Percentiles rank a stretch among this genome's conserved stretches.
These are phyloP conservation scores for Artemisia annua DNA, from an alignment of 129 eudicot genomes.

Conservation along the genomic window DNA sequence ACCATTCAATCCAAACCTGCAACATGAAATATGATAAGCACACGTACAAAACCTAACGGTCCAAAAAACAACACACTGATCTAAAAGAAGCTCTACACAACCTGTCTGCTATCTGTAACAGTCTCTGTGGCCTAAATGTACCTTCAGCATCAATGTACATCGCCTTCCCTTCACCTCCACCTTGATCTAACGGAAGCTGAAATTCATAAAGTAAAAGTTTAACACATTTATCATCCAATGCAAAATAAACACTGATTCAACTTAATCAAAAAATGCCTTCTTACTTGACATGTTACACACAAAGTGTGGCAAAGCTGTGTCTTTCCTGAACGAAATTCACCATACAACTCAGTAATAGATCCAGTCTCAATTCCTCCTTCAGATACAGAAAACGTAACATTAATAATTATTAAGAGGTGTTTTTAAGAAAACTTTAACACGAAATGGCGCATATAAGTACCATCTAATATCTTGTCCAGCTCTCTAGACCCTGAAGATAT, in stretches of 20 bases:
- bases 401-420: not conserved
- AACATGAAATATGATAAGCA: conserved; percentile 5
- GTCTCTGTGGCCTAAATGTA: conserved; percentile 95
- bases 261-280: not conserved
- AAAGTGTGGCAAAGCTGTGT: conserved; percentile 96
- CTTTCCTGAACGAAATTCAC: conserved; percentile 95
- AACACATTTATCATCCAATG: not conserved
- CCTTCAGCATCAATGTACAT: conserved; percentile 99
- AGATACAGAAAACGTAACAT: not conserved
- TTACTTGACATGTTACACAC: conserved; percentile 93
- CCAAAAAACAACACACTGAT: not conserved
- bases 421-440: not conserved
- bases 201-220: not conserved
- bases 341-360: conserved; percentile 87
- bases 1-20: conserved; percentile 89
- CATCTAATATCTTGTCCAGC: conserved; percentile 90
- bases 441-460: conserved; percentile 19
- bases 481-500: conserved; percentile 91
- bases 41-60: not conserved
- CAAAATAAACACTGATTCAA: not conserved
- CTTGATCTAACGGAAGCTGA: conserved; percentile 96
- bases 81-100: conserved; percentile 16
- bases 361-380: conserved; percentile 94
- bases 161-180: conserved; percentile 99
- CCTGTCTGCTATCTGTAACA: conserved; percentile 94